Base-by-base conservation (phyloP, 768 basidiomycete genomes). In the Psilocybe azurescens region DNA sequence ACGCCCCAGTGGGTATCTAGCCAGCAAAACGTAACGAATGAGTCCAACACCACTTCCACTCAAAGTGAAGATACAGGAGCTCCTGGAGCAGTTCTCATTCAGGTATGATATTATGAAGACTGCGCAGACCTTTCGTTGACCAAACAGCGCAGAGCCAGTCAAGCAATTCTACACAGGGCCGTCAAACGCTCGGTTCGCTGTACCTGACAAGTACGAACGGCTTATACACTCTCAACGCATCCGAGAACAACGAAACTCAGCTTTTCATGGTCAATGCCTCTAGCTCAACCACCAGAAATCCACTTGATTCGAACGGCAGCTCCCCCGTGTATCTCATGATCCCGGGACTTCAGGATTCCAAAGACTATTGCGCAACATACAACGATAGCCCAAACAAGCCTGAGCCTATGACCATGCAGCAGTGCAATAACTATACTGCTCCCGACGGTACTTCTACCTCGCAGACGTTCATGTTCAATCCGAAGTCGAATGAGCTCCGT, bases 351-450 rank as follows among this genome's bases (percentile, higher is more conserved):
- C 8, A 67, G 59, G 10, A 82, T 78, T 0, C 55, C 67, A 29
- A 76, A 75, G 24, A 74, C 77, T 86, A 79, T 68, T 92, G 90
- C 62, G 86, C 83, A 5, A 90, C 88, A 4, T 90, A 83, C 69
- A 78, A 89, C 64, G 78, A 86, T 3, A 74, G 78, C 30, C 87
- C 88, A 2, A 59, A 75, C 4, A 65, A 72, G 2, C 77, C 83
- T 2, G 77, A 79, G n/a, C 81, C 83, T 3, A 76, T 91, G 69
- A 81, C 78, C 5, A 78, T 85, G 70, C 72, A 79, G 53, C 69
- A 67, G 8, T 91, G 88, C 66, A 63, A 62, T 28, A 63, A 66
- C 54, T n/a, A 47, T 16, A 61, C 59, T 8, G 61, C 62, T 13
- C 38, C 55, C 11, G 52, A 24, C n/a, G 52, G 51, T 20, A 36